phyloP scores from a whole-genome alignment of 2,329 filamentous ascomycete species.

The Ophiocordyceps camponoti-rufipedis region DNA sequence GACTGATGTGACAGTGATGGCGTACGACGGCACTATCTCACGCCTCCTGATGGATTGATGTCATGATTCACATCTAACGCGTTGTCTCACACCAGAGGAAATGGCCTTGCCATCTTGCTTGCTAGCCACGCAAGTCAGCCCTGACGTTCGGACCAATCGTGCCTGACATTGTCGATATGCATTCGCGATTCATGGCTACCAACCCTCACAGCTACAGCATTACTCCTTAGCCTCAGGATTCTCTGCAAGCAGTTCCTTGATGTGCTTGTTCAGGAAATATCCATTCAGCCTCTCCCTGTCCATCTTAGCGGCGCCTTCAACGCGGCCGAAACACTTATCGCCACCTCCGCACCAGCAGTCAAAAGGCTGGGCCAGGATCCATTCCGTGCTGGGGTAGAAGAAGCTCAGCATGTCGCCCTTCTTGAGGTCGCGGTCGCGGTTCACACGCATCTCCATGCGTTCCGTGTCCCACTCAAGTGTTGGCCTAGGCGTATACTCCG shows the following conservation, averaged over 20 bases:
- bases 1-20: too few species aligned
- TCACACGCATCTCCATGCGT: background rate
- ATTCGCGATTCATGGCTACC: too few species aligned
- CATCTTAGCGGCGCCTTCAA: background rate
- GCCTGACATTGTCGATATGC: too few species aligned
- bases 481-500: background rate
- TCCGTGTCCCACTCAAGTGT: constrained; percentile 1
- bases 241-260: background rate
- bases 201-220: too few species aligned
- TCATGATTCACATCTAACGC: too few species aligned
- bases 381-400: constrained; percentile 1
- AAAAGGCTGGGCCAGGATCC: constrained; percentile 1
- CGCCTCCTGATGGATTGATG: too few species aligned
- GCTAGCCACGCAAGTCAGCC: too few species aligned
- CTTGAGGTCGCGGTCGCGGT: background rate
- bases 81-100: too few species aligned
- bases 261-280: background rate
- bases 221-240: too few species aligned
- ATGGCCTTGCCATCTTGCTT: too few species aligned
- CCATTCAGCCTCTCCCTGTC: background rate
- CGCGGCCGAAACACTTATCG: background rate
- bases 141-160: too few species aligned
- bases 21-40: too few species aligned
- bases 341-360: constrained; percentile 1
- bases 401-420: background rate